Evolutionary conservation across 176 grass and related monocot genomes (phyloP).

Genomic region (Eleusine indica): DNA sequence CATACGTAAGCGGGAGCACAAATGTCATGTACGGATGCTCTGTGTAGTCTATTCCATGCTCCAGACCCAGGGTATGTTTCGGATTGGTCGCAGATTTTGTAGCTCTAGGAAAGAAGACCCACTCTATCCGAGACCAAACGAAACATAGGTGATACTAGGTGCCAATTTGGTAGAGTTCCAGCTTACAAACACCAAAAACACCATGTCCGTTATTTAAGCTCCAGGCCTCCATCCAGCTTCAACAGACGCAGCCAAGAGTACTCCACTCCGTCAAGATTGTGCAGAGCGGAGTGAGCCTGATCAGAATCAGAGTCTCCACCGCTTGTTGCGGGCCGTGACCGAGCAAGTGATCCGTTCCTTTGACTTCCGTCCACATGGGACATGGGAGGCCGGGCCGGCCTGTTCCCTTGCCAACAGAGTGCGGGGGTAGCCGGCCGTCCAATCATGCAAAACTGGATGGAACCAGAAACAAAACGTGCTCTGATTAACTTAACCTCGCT

Average conservation of each 20-base stretch:
- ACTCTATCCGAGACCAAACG: no score
- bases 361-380: not conserved
- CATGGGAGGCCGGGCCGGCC: not conserved
- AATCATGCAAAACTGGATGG: not conserved
- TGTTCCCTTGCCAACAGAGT: not conserved
- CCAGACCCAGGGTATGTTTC: not conserved
- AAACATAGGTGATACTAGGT: no score
- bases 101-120: no score
- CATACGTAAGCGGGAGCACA: not conserved
- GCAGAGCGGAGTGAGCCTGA: not conserved
- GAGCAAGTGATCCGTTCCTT: not conserved
- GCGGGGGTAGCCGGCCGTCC: not conserved
- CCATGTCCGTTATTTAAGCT: no score
- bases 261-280: not conserved
- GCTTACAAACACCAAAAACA: not conserved
- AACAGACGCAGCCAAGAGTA: no score
- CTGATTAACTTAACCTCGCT: not conserved
- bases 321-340: not conserved
- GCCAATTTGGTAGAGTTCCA: not conserved
- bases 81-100: no score
- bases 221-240: no score
- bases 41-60: not conserved
- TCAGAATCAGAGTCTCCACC: not conserved
- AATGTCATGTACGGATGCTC: not conserved
- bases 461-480: conserved; percentile 10